Base-by-base conservation (phyloP, 1,139 yeast species). In the Suhomyces maxii region DNA sequence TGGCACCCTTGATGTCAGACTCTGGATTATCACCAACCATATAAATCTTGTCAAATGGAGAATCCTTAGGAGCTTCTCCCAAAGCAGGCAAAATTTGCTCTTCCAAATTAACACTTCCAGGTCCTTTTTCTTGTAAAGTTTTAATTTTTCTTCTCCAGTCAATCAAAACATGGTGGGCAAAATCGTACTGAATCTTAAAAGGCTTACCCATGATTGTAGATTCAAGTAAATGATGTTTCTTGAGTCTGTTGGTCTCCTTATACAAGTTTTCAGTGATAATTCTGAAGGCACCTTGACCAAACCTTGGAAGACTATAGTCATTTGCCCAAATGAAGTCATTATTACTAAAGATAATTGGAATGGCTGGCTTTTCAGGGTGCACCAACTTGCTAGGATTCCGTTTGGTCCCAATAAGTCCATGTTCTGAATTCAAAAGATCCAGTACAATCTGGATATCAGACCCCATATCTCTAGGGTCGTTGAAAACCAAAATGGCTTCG, bases 1-100 rank as follows among this genome's bases (percentile, higher is more conserved):
- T 85, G 2, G 97, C 99, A 0, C 99, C 99, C 51, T 77, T 76
- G 41, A 93, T 93, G 61, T 93, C 99, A 43, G 91, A 83, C 26
- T 85, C 93, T 2, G 97, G 98, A 64, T 93, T 93, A 66, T 93
- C 99, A 26, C 99, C 99, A 30, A 93, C 88, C 99, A 93, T 93
- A 68, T 77, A 91, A 2, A 93, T 86, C 34, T 76, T 68, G 26
- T 71, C 65, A 53, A 82, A 82, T 3, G 82, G 81, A 7, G 75
- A 59, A n/a, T 53, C 44, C 8, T 45, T 44, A 2, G 80, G 81
- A 6, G 68, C 54, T 28, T 52, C 54, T 23, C 71, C 67, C 47
- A 79, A 62, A 31, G 59, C 60, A 1, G 82, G 82, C 44, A 70
- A 59, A 34, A 68, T 55, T 33, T 67, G 66, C 7, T 26, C 30